A percentile compares a stretch with the other conserved stretches of the same genome.
These are phyloP conservation scores for Aspergillus clavatus DNA, from an alignment of 2,329 filamentous ascomycete genomes.

Conservation along the genomic window DNA sequence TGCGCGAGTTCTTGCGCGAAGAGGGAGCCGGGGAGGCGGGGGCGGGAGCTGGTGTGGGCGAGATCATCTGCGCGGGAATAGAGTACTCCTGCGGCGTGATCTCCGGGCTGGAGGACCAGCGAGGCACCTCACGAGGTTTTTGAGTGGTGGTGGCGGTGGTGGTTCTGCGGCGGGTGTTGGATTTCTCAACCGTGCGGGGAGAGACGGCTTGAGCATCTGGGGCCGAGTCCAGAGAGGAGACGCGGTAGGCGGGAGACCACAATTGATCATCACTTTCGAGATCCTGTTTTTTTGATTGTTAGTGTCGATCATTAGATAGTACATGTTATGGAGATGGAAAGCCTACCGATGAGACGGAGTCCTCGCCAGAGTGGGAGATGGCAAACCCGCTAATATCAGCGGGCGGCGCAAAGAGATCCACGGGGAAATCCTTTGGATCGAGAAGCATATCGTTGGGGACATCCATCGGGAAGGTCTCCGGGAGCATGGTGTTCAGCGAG, in stretches of 20 bases:
- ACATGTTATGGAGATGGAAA: conserved; percentile 18
- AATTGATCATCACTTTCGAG: conserved; percentile 33
- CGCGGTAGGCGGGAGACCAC: conserved; percentile 24
- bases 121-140: conserved; percentile 8
- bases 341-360: conserved; percentile 22
- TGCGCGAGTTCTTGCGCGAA: conserved; percentile 22
- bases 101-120: conserved; percentile 28
- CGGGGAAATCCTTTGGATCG: conserved; percentile 28
- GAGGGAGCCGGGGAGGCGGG: conserved; percentile 5
- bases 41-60: conserved; percentile 6
- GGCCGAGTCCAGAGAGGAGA: conserved; percentile 17
- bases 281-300: conserved; percentile 21
- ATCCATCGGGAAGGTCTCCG: conserved; percentile 28
- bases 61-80: conserved; percentile 8
- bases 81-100: conserved; percentile 22
- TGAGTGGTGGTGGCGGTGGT: no score
- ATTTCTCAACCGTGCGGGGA: conserved; percentile 1
- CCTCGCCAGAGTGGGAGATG: conserved; percentile 27
- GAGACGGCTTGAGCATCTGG: background rate
- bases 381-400: conserved; percentile 28
- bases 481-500: conserved; percentile 28
- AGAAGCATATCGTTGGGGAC: conserved; percentile 27
- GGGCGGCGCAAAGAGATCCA: conserved; percentile 27
- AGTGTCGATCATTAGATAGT: background rate
- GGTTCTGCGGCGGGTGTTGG: conserved; percentile 9